These are phyloP conservation scores for Diplodia mutila DNA, from an alignment of 2,329 filamentous ascomycete species.

Conservation along the genomic window DNA sequence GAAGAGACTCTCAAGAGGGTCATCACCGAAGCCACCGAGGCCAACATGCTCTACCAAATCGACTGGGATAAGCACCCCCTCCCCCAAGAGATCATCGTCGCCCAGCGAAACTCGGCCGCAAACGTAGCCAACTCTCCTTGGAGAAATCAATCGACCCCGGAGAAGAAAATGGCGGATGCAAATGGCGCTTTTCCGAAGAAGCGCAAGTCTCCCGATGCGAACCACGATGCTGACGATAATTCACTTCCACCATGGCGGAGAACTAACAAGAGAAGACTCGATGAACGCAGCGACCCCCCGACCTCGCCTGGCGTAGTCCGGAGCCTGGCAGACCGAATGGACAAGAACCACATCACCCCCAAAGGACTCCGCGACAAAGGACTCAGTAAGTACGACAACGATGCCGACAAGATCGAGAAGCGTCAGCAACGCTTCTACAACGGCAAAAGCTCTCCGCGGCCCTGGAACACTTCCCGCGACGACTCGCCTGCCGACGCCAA, in stretches of 20 bases:
- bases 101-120: constrained; percentile 62
- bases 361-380: constrained; percentile 41
- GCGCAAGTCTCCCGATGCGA: constrained; percentile 71
- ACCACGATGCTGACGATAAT: constrained; percentile 56
- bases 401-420: constrained; percentile 87
- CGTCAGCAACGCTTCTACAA: constrained; percentile 84
- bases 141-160: constrained; percentile 30
- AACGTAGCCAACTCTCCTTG: constrained; percentile 35
- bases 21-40: constrained; percentile 81
- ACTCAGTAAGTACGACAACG: constrained; percentile 87
- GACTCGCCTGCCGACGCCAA: constrained; percentile 52
- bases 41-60: constrained; percentile 69
- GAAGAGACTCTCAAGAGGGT: constrained; percentile 82
- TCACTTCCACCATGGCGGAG: constrained; percentile 72
- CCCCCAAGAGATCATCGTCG: constrained; percentile 80
- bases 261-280: constrained; percentile 72
- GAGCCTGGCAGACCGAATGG: constrained; percentile 45
- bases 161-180: constrained; percentile 29
- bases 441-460: constrained; percentile 58
- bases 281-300: constrained; percentile 53
- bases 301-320: constrained; percentile 30
- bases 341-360: constrained; percentile 49
- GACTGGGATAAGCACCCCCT: constrained; percentile 85
- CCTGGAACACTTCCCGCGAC: constrained; percentile 47
- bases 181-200: constrained; percentile 59